Evolutionary conservation across 2,329 filamentous ascomycete species (phyloP).

Genomic region (Aureobasidium sp.): DNA sequence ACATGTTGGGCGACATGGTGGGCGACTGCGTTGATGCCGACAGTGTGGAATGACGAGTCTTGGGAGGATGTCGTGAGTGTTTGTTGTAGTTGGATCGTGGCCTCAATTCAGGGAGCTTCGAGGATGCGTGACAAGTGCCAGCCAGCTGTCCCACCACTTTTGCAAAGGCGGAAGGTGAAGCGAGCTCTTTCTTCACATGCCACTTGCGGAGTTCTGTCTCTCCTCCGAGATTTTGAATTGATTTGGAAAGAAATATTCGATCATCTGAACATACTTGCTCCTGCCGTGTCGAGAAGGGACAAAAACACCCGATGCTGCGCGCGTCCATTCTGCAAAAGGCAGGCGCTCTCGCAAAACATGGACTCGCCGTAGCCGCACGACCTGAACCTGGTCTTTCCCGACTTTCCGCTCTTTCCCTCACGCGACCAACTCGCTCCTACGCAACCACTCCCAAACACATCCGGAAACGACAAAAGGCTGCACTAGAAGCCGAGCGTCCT

Average conservation of each 20-base stretch:
- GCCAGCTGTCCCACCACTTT: constrained; percentile 6
- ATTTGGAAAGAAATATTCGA: neutral
- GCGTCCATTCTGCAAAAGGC: neutral
- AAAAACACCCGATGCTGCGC: constrained; percentile 6
- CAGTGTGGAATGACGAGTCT: neutral
- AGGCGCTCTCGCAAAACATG: constrained; percentile 6
- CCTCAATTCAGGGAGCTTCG: constrained; percentile 9
- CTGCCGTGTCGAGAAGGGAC: neutral
- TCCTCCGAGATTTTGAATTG: constrained; percentile 7
- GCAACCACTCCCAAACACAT: constrained; percentile 8
- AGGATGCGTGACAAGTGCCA: neutral
- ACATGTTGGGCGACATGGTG: constrained; percentile 44
- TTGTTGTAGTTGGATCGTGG: neutral
- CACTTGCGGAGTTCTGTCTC: neutral
- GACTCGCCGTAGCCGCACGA: neutral
- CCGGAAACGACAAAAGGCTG: neutral
- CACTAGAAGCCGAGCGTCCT: neutral
- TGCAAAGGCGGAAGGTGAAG: neutral
- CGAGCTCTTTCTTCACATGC: constrained; percentile 6
- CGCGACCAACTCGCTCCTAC: neutral
- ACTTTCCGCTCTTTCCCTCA: neutral
- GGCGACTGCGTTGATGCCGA: constrained; percentile 5
- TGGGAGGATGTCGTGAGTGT: neutral
- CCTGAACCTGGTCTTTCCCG: neutral
- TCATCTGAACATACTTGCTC: neutral